A percentile compares a stretch with the other conserved stretches of the same genome.
Evolutionary conservation across 108 stramenopile species (phyloP).

Genomic region (Cyclotella sp.): DNA sequence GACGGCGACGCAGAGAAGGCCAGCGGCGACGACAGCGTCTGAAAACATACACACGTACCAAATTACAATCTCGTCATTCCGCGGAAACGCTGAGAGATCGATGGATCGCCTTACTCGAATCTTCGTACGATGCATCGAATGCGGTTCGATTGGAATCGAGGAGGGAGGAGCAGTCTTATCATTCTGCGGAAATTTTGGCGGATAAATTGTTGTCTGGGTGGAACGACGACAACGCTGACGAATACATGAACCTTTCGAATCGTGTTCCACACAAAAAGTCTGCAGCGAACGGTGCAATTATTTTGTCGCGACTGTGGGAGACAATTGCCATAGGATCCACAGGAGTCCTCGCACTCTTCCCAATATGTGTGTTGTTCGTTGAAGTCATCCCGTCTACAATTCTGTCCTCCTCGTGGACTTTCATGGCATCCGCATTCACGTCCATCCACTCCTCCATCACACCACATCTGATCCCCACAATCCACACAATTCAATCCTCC

Average conservation of each 20-base stretch:
- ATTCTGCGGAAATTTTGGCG: slow-evolving; percentile 34
- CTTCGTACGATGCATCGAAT: slow-evolving; percentile 10
- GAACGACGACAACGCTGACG: background rate
- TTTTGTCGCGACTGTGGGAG: slow-evolving; percentile 13
- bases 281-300: background rate
- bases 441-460: slow-evolving; percentile 28
- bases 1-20: background rate
- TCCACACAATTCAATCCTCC: slow-evolving; percentile 14
- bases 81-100: slow-evolving; percentile 31
- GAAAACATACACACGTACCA: slow-evolving; percentile 3
- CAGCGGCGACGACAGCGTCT: background rate
- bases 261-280: background rate
- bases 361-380: slow-evolving; percentile 7
- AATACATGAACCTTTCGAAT: background rate
- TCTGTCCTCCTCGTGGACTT: slow-evolving; percentile 1
- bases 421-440: background rate
- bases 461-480: slow-evolving; percentile 29
- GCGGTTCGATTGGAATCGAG: slow-evolving; percentile 29
- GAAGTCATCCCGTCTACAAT: background rate
- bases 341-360: slow-evolving; percentile 18
- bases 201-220: slow-evolving; percentile 38
- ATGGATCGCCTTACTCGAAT: slow-evolving; percentile 34
- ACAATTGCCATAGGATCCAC: slow-evolving; percentile 36
- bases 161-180: slow-evolving; percentile 25
- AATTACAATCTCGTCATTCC: background rate